Base-by-base conservation (phyloP, 2,329 filamentous ascomycete genomes). In the Kalmusia sp. region DNA sequence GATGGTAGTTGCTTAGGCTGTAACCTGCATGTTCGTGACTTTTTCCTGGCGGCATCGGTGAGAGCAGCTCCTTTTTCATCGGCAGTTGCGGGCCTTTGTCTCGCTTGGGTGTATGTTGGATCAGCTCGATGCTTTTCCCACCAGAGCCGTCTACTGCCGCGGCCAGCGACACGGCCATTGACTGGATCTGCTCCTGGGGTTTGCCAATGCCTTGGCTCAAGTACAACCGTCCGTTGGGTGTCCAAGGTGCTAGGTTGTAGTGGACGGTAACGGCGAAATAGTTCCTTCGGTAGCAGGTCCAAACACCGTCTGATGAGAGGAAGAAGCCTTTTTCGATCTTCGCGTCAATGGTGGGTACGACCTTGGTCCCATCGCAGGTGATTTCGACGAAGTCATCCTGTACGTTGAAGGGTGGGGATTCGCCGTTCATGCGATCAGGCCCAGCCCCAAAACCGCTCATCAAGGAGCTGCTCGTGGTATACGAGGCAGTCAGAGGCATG, bases 271-370 rank as follows among this genome's bases (percentile, higher is more conserved):
- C 92, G 0, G 90, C 88, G 71, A 96, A 95, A 75, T 96, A 96
- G 72, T 96, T 96, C 37, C 93, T 84, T 28, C 92, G 84, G 71
- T 96, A 96, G 76, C 92, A 96, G 0, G 92, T 96, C 92, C 92
- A 96, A 64, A 93, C 91, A 15, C 84, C 82, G 50, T 96, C 92
- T 3, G 83, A 84, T 30, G 79, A 78, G 44, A 87, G 79, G 70
- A 96, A 96, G 76, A 96, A 96, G 0, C 92, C 92, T 65, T 96
- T 96, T 72, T 96, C 91, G 54, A 96, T 92, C 64, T 86, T 88
- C 30, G 90, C 91, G 25, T 87, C 82, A 58, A 96, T 90, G 12
- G 90, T 88, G 17, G 90, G 82, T 58, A 87, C 87, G 60, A 95
- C 82, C 1, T 80, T 77, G 2, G 76, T 68, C 2, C 79, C 78